Evolutionary conservation across 495 filamentous ascomycete genomes (phyloP).

Genomic region (Tetracladium setigerum): DNA sequence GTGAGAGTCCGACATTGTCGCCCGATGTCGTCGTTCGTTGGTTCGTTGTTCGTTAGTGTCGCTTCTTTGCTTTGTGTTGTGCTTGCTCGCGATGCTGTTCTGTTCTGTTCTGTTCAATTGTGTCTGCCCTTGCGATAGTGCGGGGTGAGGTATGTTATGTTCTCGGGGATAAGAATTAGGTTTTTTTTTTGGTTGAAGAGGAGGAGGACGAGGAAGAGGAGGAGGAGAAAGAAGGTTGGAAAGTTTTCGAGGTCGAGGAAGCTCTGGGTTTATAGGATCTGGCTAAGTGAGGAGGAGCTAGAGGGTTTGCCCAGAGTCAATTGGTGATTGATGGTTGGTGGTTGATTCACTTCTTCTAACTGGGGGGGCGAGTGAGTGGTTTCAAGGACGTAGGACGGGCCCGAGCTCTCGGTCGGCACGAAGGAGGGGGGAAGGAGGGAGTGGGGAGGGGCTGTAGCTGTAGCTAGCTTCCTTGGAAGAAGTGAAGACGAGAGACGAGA

Average conservation of each 20-base stretch:
- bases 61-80: no score
- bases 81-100: no score
- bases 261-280: not conserved
- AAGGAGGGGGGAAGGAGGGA: not conserved
- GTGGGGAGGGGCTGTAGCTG: not conserved
- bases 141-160: no score
- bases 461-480: not conserved
- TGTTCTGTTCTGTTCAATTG: no score
- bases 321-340: not conserved
- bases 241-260: no score
- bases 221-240: no score
- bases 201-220: no score
- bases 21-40: not conserved
- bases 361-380: not conserved
- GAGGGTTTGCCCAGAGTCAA: not conserved
- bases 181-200: no score
- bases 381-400: not conserved
- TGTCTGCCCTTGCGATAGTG: no score
- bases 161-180: no score
- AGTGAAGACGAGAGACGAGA: not conserved
- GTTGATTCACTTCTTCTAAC: not conserved
- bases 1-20: conserved; percentile 26
- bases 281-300: not conserved
- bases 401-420: conserved; percentile 1
- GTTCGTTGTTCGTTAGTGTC: not conserved